phyloP scores from a whole-genome alignment of 73 alveolate species.

The Tetrahymena malaccensis region DNA sequence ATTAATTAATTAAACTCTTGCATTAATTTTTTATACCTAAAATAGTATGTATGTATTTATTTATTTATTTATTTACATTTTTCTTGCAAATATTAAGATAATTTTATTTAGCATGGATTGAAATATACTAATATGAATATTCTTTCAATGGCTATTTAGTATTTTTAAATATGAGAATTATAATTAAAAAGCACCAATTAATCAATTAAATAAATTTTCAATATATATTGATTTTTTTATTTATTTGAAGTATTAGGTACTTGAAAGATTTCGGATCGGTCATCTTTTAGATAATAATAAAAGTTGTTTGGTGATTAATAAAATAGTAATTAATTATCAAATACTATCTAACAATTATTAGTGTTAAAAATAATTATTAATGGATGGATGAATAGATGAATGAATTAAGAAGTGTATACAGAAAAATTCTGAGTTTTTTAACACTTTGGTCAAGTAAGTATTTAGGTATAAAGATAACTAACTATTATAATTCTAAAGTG shows the following conservation, averaged over 20 bases:
- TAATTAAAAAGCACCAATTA: no score
- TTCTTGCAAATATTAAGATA: not conserved
- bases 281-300: not conserved
- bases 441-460: not conserved
- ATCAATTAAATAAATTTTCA: not conserved
- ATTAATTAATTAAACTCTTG: not conserved
- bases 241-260: not conserved
- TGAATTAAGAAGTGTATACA: not conserved
- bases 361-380: not conserved
- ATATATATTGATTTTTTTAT: not conserved
- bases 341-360: not conserved
- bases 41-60: not conserved
- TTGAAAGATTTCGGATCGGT: no score
- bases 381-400: not conserved
- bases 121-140: not conserved
- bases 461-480: not conserved
- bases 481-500: not conserved
- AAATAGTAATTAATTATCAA: not conserved
- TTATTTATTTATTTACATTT: no score
- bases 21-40: not conserved
- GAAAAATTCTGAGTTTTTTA: not conserved
- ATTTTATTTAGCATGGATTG: not conserved
- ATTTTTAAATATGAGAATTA: no score
- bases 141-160: not conserved
- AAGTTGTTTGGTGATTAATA: no score